Evolutionary conservation across 2,329 filamentous ascomycete species (phyloP).

Genomic region (Oidium heveae): DNA sequence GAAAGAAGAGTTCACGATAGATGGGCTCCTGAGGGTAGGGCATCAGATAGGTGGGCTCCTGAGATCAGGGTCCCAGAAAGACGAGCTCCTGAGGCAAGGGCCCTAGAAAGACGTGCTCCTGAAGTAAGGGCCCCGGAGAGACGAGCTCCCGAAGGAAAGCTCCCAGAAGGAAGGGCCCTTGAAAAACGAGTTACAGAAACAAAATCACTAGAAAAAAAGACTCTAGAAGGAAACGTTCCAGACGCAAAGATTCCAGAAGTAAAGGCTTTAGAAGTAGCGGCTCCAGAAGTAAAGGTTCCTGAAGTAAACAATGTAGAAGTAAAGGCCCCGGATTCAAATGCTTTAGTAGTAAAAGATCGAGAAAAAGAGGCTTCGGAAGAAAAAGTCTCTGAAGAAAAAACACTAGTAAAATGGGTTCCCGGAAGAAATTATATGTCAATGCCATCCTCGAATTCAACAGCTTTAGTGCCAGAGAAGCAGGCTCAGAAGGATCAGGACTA

Average conservation of each 20-base stretch:
- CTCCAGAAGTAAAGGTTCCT: background rate
- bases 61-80: background rate
- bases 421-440: too few species aligned
- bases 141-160: background rate
- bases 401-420: too few species aligned
- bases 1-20: background rate
- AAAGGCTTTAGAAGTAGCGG: background rate
- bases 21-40: background rate
- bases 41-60: background rate
- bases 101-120: background rate
- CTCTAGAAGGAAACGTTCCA: background rate
- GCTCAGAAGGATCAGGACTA: background rate
- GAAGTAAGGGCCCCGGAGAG: background rate
- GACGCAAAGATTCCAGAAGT: background rate
- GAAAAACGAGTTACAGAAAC: background rate
- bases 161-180: background rate
- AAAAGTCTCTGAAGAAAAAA: background rate
- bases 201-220: background rate
- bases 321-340: background rate
- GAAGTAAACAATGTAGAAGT: background rate
- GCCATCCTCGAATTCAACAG: background rate
- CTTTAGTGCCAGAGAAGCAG: background rate
- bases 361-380: background rate
- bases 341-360: background rate
- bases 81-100: background rate